Evolutionary conservation across 805 yeast species (phyloP), one percentile per base, ranked within the genome.

Genomic region (Debaryomyces hansenii): DNA sequence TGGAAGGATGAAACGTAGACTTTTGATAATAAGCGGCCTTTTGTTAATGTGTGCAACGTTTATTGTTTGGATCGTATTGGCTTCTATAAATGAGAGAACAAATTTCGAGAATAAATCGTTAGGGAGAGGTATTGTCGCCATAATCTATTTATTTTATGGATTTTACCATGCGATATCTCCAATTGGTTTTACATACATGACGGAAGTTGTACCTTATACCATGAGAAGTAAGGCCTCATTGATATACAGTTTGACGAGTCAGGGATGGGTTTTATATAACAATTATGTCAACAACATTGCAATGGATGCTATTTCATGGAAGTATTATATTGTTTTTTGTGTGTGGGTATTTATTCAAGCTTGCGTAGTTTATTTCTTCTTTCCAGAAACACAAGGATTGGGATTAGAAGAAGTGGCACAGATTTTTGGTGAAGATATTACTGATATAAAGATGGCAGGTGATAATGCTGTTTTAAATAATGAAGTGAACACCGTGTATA

Each of bases 391-490:
- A 5, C 56, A 66, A 12, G 77, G 76, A 12, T 61, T 59, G 50
- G 65, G 73, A 18, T 64, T 74, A 56, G 79, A 74, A 54, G 77
- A 73, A 53, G 69, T 71, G 28, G 74, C 72, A 10, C 57, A 56
- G 42, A 64, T 61, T 20, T 67, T 67, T 49, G 69, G 63, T 45
- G 70, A 63, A 35, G 56, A 55, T 37, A 45, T 52, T 32, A 15
- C 48, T 41, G 43, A 44, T 21, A 24, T 24, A 3, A 42, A 15
- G 11, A 32, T 20, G 11, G 16, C 5, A 5, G 42, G 33, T 5
- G 46, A 31, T 15, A 33, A 44, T 43, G 56, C 18, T 16, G 18
- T 16, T 16, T 16, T 16, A 16, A 16, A 16, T 16, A 16, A 16
- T 16, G 18, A 16, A 16, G 4, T 16, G 18, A 16, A 4, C 18